Conservation (phyloP, 2,329 filamentous ascomycete genomes). For the Neopestalotiopsis sp. region DNA sequence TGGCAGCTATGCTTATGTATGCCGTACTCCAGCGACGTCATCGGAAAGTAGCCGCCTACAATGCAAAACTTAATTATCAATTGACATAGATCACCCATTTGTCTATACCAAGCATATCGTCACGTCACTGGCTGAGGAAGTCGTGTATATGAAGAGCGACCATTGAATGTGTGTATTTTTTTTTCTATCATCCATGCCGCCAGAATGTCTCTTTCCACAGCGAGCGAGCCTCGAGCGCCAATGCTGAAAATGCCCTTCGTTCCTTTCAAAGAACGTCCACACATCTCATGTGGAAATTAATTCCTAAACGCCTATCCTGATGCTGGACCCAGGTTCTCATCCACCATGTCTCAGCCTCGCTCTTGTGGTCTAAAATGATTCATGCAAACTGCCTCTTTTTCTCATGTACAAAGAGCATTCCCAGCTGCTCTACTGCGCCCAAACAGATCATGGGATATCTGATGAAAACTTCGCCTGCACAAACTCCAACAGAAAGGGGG, state of each 20-base stretch:
- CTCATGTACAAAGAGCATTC: constrained; percentile 13
- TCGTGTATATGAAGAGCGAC: background rate
- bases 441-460: constrained; percentile 7
- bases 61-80: background rate
- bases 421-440: background rate
- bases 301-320: constrained; percentile 19
- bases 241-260: constrained; percentile 12
- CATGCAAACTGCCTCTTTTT: constrained; percentile 1
- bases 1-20: background rate
- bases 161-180: constrained; percentile 5
- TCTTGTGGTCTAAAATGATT: constrained; percentile 13
- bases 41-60: background rate
- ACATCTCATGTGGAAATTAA: background rate
- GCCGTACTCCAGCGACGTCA: background rate
- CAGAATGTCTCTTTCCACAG: constrained; percentile 9
- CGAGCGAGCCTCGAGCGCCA: background rate
- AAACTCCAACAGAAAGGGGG: constrained; percentile 15
- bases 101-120: background rate
- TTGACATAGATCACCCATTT: background rate
- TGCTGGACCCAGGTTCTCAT: constrained; percentile 9
- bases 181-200: background rate
- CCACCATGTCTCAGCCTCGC: constrained; percentile 6
- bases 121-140: background rate
- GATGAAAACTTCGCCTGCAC: background rate
- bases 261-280: background rate